phyloP scores from a whole-genome alignment of 176 grass and related monocot genomes.

The Phoenix roebelenii region DNA sequence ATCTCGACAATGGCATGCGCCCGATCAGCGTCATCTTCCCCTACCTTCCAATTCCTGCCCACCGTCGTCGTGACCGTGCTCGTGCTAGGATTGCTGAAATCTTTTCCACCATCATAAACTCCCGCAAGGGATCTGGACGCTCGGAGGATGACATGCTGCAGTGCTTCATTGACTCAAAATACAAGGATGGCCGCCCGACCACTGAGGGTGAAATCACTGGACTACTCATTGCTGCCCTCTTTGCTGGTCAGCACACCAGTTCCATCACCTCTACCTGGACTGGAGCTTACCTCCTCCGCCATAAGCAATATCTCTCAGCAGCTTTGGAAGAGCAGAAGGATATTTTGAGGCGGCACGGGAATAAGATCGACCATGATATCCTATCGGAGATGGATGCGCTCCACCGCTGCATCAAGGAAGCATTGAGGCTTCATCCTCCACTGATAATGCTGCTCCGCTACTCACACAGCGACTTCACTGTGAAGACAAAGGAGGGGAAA shows the following conservation, averaged over 20 bases:
- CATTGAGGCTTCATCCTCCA: slow-evolving; percentile 75
- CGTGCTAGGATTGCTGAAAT: slow-evolving; percentile 69
- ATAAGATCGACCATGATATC: slow-evolving; percentile 84
- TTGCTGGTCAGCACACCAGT: slow-evolving; percentile 95
- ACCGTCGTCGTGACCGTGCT: slow-evolving; percentile 59
- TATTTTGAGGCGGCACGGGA: slow-evolving; percentile 60
- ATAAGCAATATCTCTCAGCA: slow-evolving; percentile 50
- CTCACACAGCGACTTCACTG: slow-evolving; percentile 71
- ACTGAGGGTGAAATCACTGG: slow-evolving; percentile 77
- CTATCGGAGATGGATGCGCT: slow-evolving; percentile 94
- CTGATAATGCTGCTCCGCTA: slow-evolving; percentile 90
- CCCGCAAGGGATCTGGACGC: slow-evolving; percentile 68
- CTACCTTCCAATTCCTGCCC: slow-evolving; percentile 77
- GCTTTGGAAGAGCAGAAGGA: slow-evolving; percentile 90
- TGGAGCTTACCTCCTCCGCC: slow-evolving; percentile 66
- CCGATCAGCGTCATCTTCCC: slow-evolving; percentile 92
- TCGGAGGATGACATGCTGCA: slow-evolving; percentile 93
- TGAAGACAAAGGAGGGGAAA: slow-evolving; percentile 70
- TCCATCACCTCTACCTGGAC: slow-evolving; percentile 99
- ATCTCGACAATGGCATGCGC: slow-evolving; percentile 89
- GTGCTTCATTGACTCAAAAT: slow-evolving; percentile 96
- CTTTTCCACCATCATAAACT: slow-evolving; percentile 78
- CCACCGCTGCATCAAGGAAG: slow-evolving; percentile 97
- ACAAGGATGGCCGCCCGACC: slow-evolving; percentile 75
- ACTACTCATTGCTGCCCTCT: slow-evolving; percentile 80